Evolutionary conservation across 139 green algal species (phyloP), one percentile per base, ranked within the genome.

Genomic region (Pleodorina starrii): DNA sequence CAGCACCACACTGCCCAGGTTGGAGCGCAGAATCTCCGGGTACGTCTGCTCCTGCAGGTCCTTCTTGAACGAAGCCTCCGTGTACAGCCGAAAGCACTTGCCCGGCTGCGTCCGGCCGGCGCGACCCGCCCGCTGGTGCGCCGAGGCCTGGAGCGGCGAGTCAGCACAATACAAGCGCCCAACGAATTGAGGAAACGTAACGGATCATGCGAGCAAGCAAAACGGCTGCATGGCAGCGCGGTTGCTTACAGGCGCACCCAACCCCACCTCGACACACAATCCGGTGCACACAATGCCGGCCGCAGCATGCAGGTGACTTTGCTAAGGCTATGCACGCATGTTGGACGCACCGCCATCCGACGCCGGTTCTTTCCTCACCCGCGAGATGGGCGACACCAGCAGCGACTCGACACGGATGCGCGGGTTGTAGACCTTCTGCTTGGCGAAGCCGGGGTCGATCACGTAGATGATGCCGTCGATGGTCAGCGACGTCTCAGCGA

Each of bases 351-450:
- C n/a, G n/a, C n/a, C n/a, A n/a, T n/a, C n/a, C n/a, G n/a, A n/a
- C n/a, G n/a, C n/a, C n/a, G n/a, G n/a, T n/a, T n/a, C n/a, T n/a
- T n/a, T n/a, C 7, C 92, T 85, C 74, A 96, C 95, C 88, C 97
- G 93, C 25, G 94, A 98, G 90, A 99, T 99, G 79, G 98, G 98
- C 38, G 98, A 99, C 48, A 99, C 98, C 11, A 99, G 95, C 87
- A 99, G 95, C 9, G 93, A 98, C 94, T 99, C 98, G 42, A 99
- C 98, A 0, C 98, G 93, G 82, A 98, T 97, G 83, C 98, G 95
- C 12, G 98, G 98, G 93, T 99, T 99, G 95, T 99, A 99, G 84
- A 99, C 97, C 96, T 99, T 99, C 89, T 99, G 98, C 94, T 99
- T 99, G 59, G 97, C 93, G 83, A 97, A 97, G 25, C 94, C 94